Percentiles rank a stretch among this genome's conserved stretches.
These are phyloP conservation scores for Gossypium australe DNA, from an alignment of 345 rosid genomes.

Conservation along the genomic window DNA sequence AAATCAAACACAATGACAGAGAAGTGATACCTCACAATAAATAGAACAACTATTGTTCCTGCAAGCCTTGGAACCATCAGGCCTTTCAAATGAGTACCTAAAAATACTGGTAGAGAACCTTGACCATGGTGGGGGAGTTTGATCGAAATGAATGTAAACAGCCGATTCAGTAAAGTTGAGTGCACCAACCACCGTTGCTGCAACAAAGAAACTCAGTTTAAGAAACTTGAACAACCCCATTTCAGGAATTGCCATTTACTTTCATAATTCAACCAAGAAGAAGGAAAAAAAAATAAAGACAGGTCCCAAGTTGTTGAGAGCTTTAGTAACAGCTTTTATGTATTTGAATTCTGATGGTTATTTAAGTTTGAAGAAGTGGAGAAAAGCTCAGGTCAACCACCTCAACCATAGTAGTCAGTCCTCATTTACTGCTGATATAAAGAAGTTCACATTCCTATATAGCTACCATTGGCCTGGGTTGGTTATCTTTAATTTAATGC, in stretches of 20 bases:
- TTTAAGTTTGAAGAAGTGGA: conserved; percentile 13
- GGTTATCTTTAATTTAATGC: conserved; percentile 7
- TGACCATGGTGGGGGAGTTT: conserved; percentile 34
- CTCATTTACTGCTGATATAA: conserved; percentile 38
- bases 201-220: conserved; percentile 16
- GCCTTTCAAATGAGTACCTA: conserved; percentile 25
- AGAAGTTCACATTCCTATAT: conserved; percentile 28
- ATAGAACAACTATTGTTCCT: conserved; percentile 23
- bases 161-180: conserved; percentile 25
- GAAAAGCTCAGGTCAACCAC: conserved; percentile 29
- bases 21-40: conserved; percentile 35
- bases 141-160: conserved; percentile 25
- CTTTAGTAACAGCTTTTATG: not conserved
- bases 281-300: not conserved
- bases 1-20: not conserved
- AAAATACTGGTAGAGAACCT: conserved; percentile 39
- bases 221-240: conserved; percentile 27
- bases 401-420: conserved; percentile 34
- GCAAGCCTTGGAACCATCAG: conserved; percentile 36
- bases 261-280: conserved; percentile 17
- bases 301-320: conserved; percentile 4
- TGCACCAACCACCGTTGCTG: conserved; percentile 22
- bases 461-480: conserved; percentile 17
- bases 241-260: conserved; percentile 16
- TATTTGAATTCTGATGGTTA: conserved; percentile 1